Base-by-base conservation (phyloP, 2,329 filamentous ascomycete genomes). In the Trichoderma sp. region DNA sequence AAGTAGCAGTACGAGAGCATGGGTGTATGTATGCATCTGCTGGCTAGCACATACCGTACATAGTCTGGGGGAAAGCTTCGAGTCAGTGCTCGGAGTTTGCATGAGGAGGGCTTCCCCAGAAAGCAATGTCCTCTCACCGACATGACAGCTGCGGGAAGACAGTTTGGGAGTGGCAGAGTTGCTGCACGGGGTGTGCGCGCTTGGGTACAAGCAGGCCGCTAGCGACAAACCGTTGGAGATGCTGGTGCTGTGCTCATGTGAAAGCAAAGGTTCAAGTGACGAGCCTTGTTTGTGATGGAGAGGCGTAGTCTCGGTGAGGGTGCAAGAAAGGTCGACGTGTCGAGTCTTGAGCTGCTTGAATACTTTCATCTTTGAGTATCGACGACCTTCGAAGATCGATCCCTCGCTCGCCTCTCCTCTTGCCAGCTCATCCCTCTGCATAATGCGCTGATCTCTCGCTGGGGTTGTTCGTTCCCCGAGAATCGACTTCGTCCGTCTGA, bases 111-210 rank as follows among this genome's bases (percentile, higher is more conserved):
- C 3, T 51, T 43, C 45, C 17, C 57, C 57, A 56, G 45, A 30
- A 34, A 28, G 26, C 15, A 30, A 30, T 30, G 28, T 50, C n/a
- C 41, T 28, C 45, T 61, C 47, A 61, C 58, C 58, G 58, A 61
- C 58, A 52, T 61, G 47, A 61, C 39, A 34, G 58, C 58, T 41
- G 54, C 12, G 7, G 43, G n/a, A 21, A n/a, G 7, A 19, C 15
- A 24, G 26, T 3, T n/a, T 21, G 2, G 21, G 15, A 30, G 15
- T 19, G 24, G 43, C 12, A 59, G 43, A 59, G 26, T 39, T 39
- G 43, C 56, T 58, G 43, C 55, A 58, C 19, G 19, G 12, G n/a
- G n/a, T n/a, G 47, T 12, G n/a, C n/a, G 45, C 34, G 5, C 34
- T 14, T 44, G 3, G 15, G 34, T 39, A 14, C 34, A 39, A 14